Conservation (phyloP, 2,329 filamentous ascomycete genomes). For the Coniochaeta prunicola region DNA sequence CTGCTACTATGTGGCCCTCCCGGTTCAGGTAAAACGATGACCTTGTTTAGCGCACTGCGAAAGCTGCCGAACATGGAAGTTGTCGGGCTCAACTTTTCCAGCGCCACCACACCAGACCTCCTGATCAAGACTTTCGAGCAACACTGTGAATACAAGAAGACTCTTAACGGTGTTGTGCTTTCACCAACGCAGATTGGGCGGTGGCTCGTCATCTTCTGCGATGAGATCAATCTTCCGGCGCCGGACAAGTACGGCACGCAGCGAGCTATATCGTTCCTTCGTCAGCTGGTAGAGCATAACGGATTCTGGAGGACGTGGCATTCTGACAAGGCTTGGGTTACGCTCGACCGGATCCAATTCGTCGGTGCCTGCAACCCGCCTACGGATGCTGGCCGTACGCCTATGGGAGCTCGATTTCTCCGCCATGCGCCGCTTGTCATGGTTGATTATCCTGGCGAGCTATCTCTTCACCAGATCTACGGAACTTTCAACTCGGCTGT, state of each 20-base stretch:
- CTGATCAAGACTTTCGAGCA: constrained; percentile 99
- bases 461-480: constrained; percentile 94
- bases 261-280: constrained; percentile 91
- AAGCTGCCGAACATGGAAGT: constrained; percentile 99
- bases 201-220: constrained; percentile 98
- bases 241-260: constrained; percentile 98
- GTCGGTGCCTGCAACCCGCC: constrained; percentile 98
- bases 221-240: constrained; percentile 97
- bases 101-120: constrained; percentile 93
- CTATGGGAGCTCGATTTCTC: constrained; percentile 87
- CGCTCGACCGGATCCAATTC: constrained; percentile 95
- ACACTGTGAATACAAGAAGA: constrained; percentile 99
- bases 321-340: constrained; percentile 96
- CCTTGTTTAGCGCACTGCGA: constrained; percentile 90
- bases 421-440: constrained; percentile 97
- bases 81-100: constrained; percentile 98
- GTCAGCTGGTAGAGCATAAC: constrained; percentile 96
- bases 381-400: constrained; percentile 92
- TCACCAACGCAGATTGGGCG: constrained; percentile 94
- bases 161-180: constrained; percentile 88
- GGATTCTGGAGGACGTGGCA: constrained; percentile 84
- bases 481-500: constrained; percentile 96
- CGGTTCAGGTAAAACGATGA: constrained; percentile 99
- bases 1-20: constrained; percentile 93
- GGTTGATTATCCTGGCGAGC: constrained; percentile 97